These are phyloP conservation scores for Komagataella mondaviorum DNA, from an alignment of 805 yeast genomes.

Conservation along the genomic window DNA sequence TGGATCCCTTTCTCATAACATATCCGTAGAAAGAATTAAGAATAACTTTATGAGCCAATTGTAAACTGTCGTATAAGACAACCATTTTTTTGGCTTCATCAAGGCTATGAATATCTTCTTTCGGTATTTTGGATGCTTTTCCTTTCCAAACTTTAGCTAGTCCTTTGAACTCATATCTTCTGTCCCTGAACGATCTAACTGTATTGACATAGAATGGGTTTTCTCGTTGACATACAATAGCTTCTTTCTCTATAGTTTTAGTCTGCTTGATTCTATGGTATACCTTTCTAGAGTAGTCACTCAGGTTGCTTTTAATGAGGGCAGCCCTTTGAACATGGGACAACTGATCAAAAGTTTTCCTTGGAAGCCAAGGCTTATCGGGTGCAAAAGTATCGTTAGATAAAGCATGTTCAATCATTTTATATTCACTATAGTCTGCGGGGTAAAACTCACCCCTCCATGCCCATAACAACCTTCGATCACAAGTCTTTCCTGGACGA, in stretches of 20 bases:
- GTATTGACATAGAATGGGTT: constrained; percentile 95
- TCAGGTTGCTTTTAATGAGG: constrained; percentile 59
- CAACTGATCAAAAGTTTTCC: constrained; percentile 62
- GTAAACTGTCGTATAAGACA: constrained; percentile 86
- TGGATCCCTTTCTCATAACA: constrained; percentile 96
- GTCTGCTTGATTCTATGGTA: constrained; percentile 73
- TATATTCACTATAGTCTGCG: constrained; percentile 81
- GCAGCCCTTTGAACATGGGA: constrained; percentile 66
- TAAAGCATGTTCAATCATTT: constrained; percentile 75
- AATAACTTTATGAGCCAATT: constrained; percentile 93
- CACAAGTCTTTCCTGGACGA: constrained; percentile 89
- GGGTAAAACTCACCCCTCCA: constrained; percentile 98
- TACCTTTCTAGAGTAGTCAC: constrained; percentile 76
- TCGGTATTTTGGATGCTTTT: constrained; percentile 42
- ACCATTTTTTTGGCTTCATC: constrained; percentile 95
- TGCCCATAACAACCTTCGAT: constrained; percentile 84
- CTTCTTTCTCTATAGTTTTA: constrained; percentile 77
- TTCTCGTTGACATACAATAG: constrained; percentile 93
- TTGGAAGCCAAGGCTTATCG: constrained; percentile 38
- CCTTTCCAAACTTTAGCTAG: constrained; percentile 91
- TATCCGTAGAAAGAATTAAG: constrained; percentile 95
- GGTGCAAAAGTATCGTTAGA: constrained; percentile 70
- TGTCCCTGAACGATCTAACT: constrained; percentile 86
- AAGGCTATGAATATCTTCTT: constrained; percentile 40
- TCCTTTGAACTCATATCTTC: constrained; percentile 92